Conservation (phyloP, 495 filamentous ascomycete species). For the Penicillium macrosclerotiorum region DNA sequence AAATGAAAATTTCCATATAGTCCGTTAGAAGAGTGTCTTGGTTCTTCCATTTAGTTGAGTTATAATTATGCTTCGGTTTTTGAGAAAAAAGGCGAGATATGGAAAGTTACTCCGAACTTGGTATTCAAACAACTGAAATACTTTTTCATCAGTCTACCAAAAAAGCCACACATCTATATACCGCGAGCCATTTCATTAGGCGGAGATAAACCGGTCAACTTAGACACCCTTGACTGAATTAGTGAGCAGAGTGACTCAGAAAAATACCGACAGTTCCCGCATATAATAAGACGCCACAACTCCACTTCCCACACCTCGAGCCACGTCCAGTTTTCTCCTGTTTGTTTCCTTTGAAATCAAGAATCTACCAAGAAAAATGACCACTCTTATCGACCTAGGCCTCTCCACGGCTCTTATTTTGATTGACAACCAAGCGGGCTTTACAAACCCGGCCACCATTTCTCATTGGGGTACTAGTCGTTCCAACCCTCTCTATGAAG, state of each 20-base stretch:
- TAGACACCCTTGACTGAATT: too few relatives aligned
- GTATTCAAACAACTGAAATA: too few relatives aligned
- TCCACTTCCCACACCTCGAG: not conserved
- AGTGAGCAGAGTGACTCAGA: slow-evolving; percentile 9
- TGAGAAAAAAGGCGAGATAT: too few relatives aligned
- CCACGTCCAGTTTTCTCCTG: not conserved
- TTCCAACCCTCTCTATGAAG: slow-evolving; percentile 46
- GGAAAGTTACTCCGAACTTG: too few relatives aligned
- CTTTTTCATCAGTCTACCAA: too few relatives aligned
- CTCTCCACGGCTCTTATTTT: slow-evolving; percentile 51
- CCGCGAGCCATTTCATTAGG: too few relatives aligned
- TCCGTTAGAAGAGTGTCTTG: too few relatives aligned
- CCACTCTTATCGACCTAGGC: slow-evolving; percentile 17
- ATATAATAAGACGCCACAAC: not conserved
- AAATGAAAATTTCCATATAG: slow-evolving; percentile 2
- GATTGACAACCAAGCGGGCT: slow-evolving; percentile 57
- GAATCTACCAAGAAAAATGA: too few relatives aligned
- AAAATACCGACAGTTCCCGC: not conserved
- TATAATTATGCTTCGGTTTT: too few relatives aligned
- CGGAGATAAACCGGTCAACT: too few relatives aligned
- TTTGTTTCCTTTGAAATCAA: not conserved
- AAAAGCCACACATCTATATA: too few relatives aligned
- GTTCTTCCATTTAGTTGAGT: too few relatives aligned
- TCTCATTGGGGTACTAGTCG: slow-evolving; percentile 40
- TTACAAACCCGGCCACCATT: slow-evolving; percentile 35